Base-by-base conservation (phyloP, 179 eudicot species). In the Heliamphora pulchella region DNA sequence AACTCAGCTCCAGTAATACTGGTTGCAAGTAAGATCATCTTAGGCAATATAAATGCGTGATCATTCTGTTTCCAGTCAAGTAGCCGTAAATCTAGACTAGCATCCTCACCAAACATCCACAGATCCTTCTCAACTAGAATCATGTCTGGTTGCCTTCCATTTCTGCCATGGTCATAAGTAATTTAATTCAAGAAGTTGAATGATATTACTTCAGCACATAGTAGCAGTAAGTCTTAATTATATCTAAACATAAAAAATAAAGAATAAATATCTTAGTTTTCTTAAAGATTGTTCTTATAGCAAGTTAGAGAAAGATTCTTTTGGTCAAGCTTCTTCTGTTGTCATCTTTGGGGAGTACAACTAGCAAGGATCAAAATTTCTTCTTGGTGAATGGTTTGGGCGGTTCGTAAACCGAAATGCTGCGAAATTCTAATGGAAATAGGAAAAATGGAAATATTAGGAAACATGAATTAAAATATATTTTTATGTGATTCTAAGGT, bases 51-150 rank as follows among this genome's bases (percentile, higher is more conserved):
- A 13, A 31, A 69, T 1, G 58, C 62, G 81, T 44, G 80, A 47
- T 85, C 83, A 58, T 86, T 82, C 71, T 84, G 84, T 50, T 86
- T 83, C 80, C 82, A 84, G 72, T 80, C 83, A 13, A 75, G 69
- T 53, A 85, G 17, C 81, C 63, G 81, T 67, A 59, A 51, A 65
- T 86, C 82, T 3, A 77, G 9, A 48, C 61, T 46, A 77, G 71
- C 79, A 80, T 82, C 84, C 64, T 87, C 86, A 10, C 80, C 78
- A 62, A 85, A 87, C 50, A 85, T 72, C 92, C 92, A 89, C 1
- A 78, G 79, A 51, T 91, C 94, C 81, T 91, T 90, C 86, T 91
- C 94, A 71, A 91, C 86, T n/a, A 91, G 86, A 71, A 91, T 84
- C 87, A 89, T 86, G 75, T 89, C 94, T 0, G 86, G 85, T 67